phyloP scores from a whole-genome alignment of 306 rosid genomes.

The Rubus idaeus region DNA sequence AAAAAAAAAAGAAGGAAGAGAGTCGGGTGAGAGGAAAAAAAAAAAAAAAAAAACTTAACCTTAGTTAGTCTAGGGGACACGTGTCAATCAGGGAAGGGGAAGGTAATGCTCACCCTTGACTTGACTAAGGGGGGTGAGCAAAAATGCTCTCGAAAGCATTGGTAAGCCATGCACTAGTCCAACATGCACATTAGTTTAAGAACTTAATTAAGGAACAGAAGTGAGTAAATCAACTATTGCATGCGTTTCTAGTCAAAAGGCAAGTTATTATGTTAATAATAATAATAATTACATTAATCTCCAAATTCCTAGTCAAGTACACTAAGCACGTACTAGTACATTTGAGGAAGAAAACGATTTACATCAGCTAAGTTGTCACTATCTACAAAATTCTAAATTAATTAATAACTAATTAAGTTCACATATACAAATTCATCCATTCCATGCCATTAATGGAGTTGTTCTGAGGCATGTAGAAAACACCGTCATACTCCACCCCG shows the following conservation, averaged over 20 bases:
- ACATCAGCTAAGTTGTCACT: constrained; percentile 47
- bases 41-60: no score
- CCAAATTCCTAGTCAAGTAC: constrained; percentile 40
- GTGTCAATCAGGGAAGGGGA: no score
- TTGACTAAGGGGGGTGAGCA: no score
- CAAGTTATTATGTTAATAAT: constrained; percentile 33
- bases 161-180: neutral
- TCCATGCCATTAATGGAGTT: constrained; percentile 53
- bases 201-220: neutral
- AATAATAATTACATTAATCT: constrained; percentile 31
- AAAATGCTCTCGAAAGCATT: no score
- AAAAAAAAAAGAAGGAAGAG: no score
- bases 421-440: constrained; percentile 56
- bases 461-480: constrained; percentile 41
- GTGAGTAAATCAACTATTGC: neutral
- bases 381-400: constrained; percentile 46
- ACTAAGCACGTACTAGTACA: constrained; percentile 25
- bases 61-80: no score
- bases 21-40: no score
- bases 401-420: constrained; percentile 22
- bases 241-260: constrained; percentile 9
- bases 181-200: no score
- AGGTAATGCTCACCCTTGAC: no score
- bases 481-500: constrained; percentile 48
- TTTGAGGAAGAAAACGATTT: constrained; percentile 21